Base-by-base conservation (phyloP, 805 yeast genomes). In the Sungouiozyma intestinalis region DNA sequence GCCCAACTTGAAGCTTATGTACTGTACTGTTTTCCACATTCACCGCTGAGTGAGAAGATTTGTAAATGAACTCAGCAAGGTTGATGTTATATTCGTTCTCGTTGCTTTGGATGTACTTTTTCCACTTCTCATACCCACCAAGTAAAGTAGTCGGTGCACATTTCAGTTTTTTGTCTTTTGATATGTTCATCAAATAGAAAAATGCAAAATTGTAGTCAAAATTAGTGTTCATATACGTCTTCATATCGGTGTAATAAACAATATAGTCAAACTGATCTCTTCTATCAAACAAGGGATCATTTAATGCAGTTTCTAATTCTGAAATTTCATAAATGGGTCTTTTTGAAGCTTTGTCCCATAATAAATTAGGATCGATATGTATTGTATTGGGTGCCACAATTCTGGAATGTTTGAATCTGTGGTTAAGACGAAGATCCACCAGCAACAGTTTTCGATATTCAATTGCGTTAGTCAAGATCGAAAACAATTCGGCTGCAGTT, bases 121-220 rank as follows among this genome's bases (percentile, higher is more conserved):
- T 48, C 76, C 76, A 71, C 36, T 68, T 64, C 33, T 65, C 66
- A 44, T 63, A 67, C 1, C 76, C 76, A 18, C 77, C 77, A 16
- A 64, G 51, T 20, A 73, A 46, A 31, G 53, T 47, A 24, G 59
- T 59, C 16, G 65, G 65, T 2, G 50, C 44, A 24, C 50, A 44
- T 20, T 45, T 47, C 36, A 54, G 24, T 16, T 32, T 46, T 17
- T 38, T 39, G 19, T 45, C 44, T 3, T 42, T 37, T 7, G 65
- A 55, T 11, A 57, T 47, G 9, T 48, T 46, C 19, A 64, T 48
- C 5, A 60, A 46, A 24, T 51, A 46, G 20, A 58, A 54, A n/a
- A 64, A 54, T 17, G 60, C 55, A 7, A 60, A 52, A 20, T 61
- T 50, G 38, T 59, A 65, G 44, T 66, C 69, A 40, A 54, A 53